These are phyloP conservation scores for Phytopythium delawarense DNA, from an alignment of 352 stramenopile genomes.

Conservation along the genomic window DNA sequence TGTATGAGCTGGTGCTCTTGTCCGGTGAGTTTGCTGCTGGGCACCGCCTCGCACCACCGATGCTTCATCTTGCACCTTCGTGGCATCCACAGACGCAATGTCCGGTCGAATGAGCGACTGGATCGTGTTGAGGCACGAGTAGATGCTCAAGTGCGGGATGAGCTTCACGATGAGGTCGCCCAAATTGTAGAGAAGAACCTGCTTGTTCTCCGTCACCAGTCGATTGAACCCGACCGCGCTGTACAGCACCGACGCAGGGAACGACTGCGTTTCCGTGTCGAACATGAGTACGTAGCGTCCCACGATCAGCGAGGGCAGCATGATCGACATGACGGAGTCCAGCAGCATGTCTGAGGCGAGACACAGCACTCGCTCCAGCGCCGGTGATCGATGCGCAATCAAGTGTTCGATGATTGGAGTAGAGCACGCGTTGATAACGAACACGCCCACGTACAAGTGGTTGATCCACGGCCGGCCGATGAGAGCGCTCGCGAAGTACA, in stretches of 20 bases:
- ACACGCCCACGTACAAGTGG: conserved; percentile 25
- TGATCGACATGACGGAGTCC: conserved; percentile 9
- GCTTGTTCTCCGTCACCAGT: conserved; percentile 17
- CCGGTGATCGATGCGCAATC: conserved; percentile 5
- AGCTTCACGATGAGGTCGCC: conserved; percentile 15
- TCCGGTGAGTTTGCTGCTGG: neutral
- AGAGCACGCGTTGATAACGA: conserved; percentile 25
- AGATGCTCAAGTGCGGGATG: conserved; percentile 19
- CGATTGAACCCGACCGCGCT: conserved; percentile 17
- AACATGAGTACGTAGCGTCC: conserved; percentile 10
- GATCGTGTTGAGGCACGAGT: conserved; percentile 11
- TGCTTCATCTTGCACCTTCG: neutral
- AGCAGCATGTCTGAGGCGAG: conserved; percentile 11
- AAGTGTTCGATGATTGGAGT: conserved; percentile 9
- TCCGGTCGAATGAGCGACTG: conserved; percentile 11
- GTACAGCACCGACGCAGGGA: conserved; percentile 10
- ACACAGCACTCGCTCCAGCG: conserved; percentile 18
- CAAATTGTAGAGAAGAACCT: conserved; percentile 14
- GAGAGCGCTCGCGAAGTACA: conserved; percentile 23
- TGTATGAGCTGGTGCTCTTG: neutral
- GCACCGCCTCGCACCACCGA: neutral
- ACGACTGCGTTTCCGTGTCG: conserved; percentile 4
- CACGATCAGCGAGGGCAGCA: conserved; percentile 13
- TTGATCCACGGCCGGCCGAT: conserved; percentile 34
- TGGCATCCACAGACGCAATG: neutral